These are phyloP conservation scores for Solanum tacnaense DNA, from an alignment of 257 asterid species.

Conservation along the genomic window DNA sequence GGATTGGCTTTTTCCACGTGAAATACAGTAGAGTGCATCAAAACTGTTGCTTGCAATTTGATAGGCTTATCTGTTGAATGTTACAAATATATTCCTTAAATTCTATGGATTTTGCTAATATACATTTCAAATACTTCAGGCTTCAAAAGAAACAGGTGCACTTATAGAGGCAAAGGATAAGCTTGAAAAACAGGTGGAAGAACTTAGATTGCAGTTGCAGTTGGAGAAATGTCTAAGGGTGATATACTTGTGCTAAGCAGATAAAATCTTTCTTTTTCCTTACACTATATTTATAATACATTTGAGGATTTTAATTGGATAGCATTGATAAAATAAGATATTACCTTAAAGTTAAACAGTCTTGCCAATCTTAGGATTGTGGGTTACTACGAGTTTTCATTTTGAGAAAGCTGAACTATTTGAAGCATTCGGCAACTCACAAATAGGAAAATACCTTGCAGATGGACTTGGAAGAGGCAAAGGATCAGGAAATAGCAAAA, in stretches of 20 bases:
- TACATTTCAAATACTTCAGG: conserved; percentile 37
- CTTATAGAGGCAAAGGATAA: conserved; percentile 95
- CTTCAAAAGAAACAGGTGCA: conserved; percentile 94
- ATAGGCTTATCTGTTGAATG: background rate
- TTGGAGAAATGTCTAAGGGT: conserved; percentile 96
- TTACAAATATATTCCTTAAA: background rate
- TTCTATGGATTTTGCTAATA: background rate
- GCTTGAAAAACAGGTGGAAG: conserved; percentile 98
- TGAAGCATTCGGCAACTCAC: background rate
- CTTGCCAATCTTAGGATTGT: background rate
- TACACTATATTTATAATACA: background rate
- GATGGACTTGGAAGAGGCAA: conserved; percentile 80
- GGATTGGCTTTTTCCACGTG: background rate
- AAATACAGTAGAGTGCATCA: background rate
- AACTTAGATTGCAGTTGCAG: conserved; percentile 86
- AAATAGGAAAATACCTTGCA: conserved; percentile 14
- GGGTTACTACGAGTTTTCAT: background rate
- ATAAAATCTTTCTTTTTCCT: background rate
- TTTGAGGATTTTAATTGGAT: background rate
- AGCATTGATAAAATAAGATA: background rate
- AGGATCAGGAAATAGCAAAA: conserved; percentile 56
- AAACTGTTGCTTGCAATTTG: background rate
- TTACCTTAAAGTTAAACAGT: background rate
- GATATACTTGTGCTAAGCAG: conserved; percentile 15
- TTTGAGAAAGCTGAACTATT: background rate